Percentiles rank a stretch among this genome's conserved stretches.
These are phyloP conservation scores for Teunomyces atbi DNA, from an alignment of 805 yeast species.

Conservation along the genomic window DNA sequence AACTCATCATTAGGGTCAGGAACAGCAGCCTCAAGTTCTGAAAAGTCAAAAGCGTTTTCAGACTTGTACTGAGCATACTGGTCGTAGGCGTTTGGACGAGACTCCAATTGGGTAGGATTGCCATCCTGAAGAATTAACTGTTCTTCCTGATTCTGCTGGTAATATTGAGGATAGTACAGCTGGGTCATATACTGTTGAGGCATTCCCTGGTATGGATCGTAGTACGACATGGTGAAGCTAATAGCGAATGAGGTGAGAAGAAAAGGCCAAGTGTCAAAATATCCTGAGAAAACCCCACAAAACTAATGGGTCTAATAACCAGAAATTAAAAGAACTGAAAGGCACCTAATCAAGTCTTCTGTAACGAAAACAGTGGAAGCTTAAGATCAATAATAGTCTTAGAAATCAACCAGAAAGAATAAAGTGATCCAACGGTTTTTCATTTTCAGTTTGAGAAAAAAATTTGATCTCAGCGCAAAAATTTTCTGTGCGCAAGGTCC, in stretches of 20 bases:
- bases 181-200: constrained; percentile 38
- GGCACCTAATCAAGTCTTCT: not conserved
- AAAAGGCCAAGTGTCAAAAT: constrained; percentile 3
- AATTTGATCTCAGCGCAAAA: constrained; percentile 5
- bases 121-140: constrained; percentile 7
- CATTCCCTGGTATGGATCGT: constrained; percentile 39
- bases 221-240: constrained; percentile 35
- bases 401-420: constrained; percentile 1
- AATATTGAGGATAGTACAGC: constrained; percentile 35
- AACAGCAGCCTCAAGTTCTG: constrained; percentile 11
- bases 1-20: constrained; percentile 18
- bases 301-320: not conserved
- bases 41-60: constrained; percentile 13
- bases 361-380: not conserved
- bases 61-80: constrained; percentile 20
- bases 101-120: constrained; percentile 13
- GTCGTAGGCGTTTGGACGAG: constrained; percentile 16
- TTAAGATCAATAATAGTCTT: not conserved
- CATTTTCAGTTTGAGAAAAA: not conserved
- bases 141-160: constrained; percentile 10
- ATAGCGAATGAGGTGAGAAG: not conserved
- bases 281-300: constrained; percentile 1
- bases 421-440: constrained; percentile 4
- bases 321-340: constrained; percentile 1
- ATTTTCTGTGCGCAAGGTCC: not conserved